Evolutionary conservation across 257 asterid species (phyloP).

Genomic region (Solanum virginianum): DNA sequence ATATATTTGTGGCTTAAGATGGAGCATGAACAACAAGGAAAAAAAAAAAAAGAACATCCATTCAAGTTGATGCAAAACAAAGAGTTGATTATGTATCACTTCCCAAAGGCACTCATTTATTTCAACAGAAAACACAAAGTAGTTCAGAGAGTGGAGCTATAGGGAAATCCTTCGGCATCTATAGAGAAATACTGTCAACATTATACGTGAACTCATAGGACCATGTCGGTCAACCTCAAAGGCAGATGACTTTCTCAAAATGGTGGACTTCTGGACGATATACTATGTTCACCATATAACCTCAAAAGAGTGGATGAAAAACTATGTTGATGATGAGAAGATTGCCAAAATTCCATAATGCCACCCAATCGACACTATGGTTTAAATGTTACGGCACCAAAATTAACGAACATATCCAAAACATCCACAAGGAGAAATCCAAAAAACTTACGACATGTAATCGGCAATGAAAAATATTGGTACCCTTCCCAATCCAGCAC

Average conservation of each 20-base stretch:
- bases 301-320: too few relatives aligned
- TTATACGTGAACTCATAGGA: too few relatives aligned
- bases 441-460: slow-evolving; percentile 66
- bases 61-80: neutral
- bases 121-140: neutral
- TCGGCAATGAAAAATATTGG: slow-evolving; percentile 71
- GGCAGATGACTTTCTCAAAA: too few relatives aligned
- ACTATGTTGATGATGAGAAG: neutral
- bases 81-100: neutral
- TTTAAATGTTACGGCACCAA: neutral
- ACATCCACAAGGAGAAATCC: neutral
- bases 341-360: neutral
- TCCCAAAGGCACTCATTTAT: neutral
- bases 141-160: neutral
- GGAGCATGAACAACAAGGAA: neutral
- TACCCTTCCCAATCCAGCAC: slow-evolving; percentile 71
- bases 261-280: too few relatives aligned
- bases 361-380: neutral
- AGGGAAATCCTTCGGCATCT: neutral
- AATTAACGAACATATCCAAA: neutral
- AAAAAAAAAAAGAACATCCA: too few relatives aligned
- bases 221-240: too few relatives aligned
- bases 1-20: neutral
- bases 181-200: too few relatives aligned
- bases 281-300: too few relatives aligned